Conservation (phyloP, 192 early-diverging fungal genomes). For the Podochytrium sp. region DNA sequence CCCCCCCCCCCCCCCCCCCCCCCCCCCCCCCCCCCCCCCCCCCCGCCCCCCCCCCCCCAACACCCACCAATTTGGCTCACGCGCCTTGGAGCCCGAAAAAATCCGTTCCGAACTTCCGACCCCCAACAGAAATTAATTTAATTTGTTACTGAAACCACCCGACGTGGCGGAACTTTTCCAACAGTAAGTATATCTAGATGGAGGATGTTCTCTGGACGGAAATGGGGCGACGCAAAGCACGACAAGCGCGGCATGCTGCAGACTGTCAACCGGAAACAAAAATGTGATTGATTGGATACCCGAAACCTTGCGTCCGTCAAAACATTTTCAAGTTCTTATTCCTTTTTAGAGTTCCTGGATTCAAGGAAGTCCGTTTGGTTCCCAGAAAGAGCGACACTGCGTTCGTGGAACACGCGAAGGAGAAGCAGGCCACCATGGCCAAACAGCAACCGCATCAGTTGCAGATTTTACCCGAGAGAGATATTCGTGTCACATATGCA, state of each 20-base stretch:
- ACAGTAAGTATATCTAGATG: slow-evolving; percentile 53
- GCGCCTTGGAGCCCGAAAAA: slow-evolving; percentile 27
- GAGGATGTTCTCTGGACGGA: background rate
- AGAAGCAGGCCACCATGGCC: slow-evolving; percentile 75
- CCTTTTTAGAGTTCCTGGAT: slow-evolving; percentile 77
- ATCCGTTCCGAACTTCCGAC: slow-evolving; percentile 22
- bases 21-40: too few relatives aligned
- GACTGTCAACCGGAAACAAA: too few relatives aligned
- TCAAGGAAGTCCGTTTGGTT: slow-evolving; percentile 95
- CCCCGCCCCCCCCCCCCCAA: background rate
- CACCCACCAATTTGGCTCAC: background rate
- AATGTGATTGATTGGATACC: too few relatives aligned
- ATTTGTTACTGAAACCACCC: slow-evolving; percentile 73
- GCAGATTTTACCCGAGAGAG: slow-evolving; percentile 65
- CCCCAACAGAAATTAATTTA: slow-evolving; percentile 93
- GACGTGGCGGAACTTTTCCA: slow-evolving; percentile 75
- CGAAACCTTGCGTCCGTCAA: too few relatives aligned
- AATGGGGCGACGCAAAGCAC: too few relatives aligned
- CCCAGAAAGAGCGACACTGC: slow-evolving; percentile 88
- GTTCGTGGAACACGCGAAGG: slow-evolving; percentile 95
- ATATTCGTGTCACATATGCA: slow-evolving; percentile 85
- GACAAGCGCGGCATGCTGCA: too few relatives aligned
- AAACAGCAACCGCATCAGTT: slow-evolving; percentile 72
- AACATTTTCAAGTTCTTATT: background rate
- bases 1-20: too few relatives aligned